phyloP scores from a whole-genome alignment of 495 filamentous ascomycete genomes.

The Penicillium goetzii region DNA sequence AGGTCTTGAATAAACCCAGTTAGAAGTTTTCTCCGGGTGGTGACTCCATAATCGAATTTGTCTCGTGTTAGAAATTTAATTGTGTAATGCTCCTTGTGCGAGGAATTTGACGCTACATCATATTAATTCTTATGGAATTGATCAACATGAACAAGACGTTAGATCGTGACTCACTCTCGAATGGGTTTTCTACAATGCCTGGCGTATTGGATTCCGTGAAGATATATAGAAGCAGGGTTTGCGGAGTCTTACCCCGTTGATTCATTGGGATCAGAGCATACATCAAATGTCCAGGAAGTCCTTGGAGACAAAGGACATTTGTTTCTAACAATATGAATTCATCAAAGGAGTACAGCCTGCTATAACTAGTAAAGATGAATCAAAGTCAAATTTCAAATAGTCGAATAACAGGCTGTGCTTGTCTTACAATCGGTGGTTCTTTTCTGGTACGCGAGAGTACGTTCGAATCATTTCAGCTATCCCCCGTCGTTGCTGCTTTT shows the following conservation, averaged over 20 bases:
- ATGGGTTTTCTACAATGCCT: conserved; percentile 3
- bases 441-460: conserved; percentile 3
- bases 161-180: not conserved
- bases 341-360: conserved; percentile 2
- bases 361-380: conserved; percentile 8
- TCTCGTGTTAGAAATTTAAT: conserved; percentile 6
- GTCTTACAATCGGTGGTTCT: too few relatives aligned
- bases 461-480: conserved; percentile 1
- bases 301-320: conserved; percentile 3
- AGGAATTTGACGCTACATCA: conserved; percentile 3
- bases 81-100: not conserved
- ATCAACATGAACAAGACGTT: not conserved
- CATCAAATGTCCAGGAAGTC: not conserved
- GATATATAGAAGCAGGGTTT: too few relatives aligned
- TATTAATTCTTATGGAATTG: conserved; percentile 3
- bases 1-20: not conserved
- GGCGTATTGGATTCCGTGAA: conserved; percentile 2
- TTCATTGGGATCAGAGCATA: not conserved
- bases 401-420: conserved; percentile 10
- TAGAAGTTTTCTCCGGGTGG: not conserved
- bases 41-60: not conserved
- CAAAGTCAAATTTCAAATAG: conserved; percentile 3
- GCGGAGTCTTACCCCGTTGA: not conserved
- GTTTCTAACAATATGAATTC: conserved; percentile 4
- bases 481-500: conserved; percentile 3